Percentiles rank a stretch among this genome's conserved stretches.
phyloP scores from a whole-genome alignment of 2,329 filamentous ascomycete genomes.

The Fusarium bactridioides region DNA sequence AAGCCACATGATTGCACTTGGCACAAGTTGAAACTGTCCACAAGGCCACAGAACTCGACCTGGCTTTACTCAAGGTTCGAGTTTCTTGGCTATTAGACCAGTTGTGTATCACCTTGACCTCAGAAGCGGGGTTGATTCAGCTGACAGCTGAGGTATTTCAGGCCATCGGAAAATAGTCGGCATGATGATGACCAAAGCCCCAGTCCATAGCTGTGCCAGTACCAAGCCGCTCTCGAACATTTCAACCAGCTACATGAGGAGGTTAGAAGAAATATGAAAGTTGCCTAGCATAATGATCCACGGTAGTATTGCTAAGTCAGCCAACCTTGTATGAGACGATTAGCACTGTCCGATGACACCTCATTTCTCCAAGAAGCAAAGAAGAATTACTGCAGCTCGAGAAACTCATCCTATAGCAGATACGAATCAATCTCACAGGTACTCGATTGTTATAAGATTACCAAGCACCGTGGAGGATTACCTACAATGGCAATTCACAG shows the following conservation, averaged over 20 bases:
- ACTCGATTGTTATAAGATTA: neutral
- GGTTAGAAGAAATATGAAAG: fast-evolving
- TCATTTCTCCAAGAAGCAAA: fast-evolving
- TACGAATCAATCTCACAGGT: no score
- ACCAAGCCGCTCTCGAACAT: fast-evolving
- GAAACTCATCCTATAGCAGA: neutral
- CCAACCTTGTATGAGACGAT: no score
- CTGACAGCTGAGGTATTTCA: neutral
- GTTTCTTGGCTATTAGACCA: no score
- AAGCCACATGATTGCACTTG: neutral
- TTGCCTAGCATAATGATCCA: neutral
- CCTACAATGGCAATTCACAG: neutral
- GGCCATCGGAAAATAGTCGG: neutral
- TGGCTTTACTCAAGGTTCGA: no score
- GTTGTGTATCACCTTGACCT: no score
- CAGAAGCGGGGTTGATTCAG: neutral
- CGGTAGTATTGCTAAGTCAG: neutral
- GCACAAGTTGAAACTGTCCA: fast-evolving
- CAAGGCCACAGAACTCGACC: neutral
- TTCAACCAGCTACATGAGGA: fast-evolving
- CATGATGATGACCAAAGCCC: neutral
- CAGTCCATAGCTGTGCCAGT: fast-evolving
- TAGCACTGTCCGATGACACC: neutral
- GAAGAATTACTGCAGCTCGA: fast-evolving
- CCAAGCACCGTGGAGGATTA: neutral